These are phyloP conservation scores for Urostyla sp. DNA, from an alignment of 73 alveolate species.

Conservation along the genomic window DNA sequence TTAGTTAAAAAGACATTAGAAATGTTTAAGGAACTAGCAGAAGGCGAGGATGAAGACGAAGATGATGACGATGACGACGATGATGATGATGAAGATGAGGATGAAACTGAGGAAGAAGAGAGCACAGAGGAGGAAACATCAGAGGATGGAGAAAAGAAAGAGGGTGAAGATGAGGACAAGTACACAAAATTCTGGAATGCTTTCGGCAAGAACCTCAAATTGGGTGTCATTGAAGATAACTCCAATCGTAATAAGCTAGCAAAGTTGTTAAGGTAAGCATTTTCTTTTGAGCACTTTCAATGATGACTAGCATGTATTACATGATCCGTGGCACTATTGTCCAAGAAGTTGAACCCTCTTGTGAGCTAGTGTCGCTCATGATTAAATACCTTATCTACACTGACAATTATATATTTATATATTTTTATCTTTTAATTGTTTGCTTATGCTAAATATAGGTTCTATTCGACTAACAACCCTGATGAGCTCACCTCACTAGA, in stretches of 20 bases:
- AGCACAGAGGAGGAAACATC: constrained; percentile 75
- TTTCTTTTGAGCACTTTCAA: constrained; percentile 59
- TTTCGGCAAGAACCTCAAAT: constrained; percentile 96
- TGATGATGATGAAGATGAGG: constrained; percentile 71
- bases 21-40: constrained; percentile 91
- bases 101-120: constrained; percentile 66
- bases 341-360: constrained; percentile 57
- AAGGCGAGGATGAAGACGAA: constrained; percentile 91
- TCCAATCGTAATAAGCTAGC: constrained; percentile 98
- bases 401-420: neutral
- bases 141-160: constrained; percentile 79
- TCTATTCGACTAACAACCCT: constrained; percentile 94
- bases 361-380: constrained; percentile 55
- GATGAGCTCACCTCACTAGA: constrained; percentile 96
- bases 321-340: constrained; percentile 47
- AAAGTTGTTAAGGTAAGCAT: constrained; percentile 90
- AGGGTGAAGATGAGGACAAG: constrained; percentile 78
- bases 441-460: constrained; percentile 70
- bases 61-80: constrained; percentile 93
- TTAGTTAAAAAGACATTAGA: constrained; percentile 93
- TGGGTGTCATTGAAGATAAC: constrained; percentile 99
- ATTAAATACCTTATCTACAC: constrained; percentile 2
- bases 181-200: constrained; percentile 96
- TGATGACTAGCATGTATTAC: constrained; percentile 41
- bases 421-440: neutral